Percentiles rank a stretch among this genome's conserved stretches.
phyloP scores from a whole-genome alignment of 2,329 filamentous ascomycete species.

The Fusarium sp. region DNA sequence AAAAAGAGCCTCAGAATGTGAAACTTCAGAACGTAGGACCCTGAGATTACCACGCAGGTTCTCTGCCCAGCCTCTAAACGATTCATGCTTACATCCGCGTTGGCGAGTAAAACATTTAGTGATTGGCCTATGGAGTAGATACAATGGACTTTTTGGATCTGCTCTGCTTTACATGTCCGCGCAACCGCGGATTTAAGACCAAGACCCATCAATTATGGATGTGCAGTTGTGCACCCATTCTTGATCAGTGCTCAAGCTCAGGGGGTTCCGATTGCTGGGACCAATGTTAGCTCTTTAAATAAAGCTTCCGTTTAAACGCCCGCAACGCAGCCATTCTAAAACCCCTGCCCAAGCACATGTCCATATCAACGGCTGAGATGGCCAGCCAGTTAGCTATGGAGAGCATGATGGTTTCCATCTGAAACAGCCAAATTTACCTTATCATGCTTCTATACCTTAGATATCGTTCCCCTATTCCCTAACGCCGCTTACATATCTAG shows the following conservation, averaged over 20 bases:
- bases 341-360: constrained; percentile 10
- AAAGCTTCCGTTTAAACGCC: constrained; percentile 38
- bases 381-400: neutral
- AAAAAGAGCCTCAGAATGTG: constrained; percentile 36
- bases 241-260: constrained; percentile 27
- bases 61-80: constrained; percentile 4
- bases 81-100: constrained; percentile 4
- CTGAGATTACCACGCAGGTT: constrained; percentile 1
- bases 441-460: neutral
- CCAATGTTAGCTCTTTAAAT: constrained; percentile 33
- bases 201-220: neutral
- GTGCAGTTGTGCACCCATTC: too few species aligned
- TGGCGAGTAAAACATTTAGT: neutral
- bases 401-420: neutral
- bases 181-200: neutral
- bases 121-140: neutral
- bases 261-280: constrained; percentile 1
- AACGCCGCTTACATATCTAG: neutral
- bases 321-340: constrained; percentile 27
- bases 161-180: neutral
- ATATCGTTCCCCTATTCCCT: constrained; percentile 2
- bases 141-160: neutral
- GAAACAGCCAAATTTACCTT: constrained; percentile 29
- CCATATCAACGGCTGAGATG: constrained; percentile 14
- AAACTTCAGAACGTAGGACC: constrained; percentile 21